Evolutionary conservation across 352 stramenopile genomes (phyloP).

Genomic region (Hyaloperonospora arabidopsidis): DNA sequence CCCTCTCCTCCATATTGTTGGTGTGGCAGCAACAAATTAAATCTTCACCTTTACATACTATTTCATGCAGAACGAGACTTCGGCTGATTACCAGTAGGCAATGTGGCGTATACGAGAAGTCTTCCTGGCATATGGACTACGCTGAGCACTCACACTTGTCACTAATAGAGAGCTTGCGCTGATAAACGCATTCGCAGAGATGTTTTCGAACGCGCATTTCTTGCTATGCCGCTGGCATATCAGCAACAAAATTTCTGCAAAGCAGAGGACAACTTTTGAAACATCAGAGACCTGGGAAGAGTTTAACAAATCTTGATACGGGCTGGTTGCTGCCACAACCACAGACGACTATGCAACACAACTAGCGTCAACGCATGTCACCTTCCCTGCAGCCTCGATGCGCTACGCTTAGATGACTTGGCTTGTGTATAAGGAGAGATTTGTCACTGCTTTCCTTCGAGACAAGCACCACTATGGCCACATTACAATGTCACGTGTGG

Average conservation of each 20-base stretch:
- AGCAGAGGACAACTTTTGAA: neutral
- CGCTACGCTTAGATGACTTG: too few relatives aligned
- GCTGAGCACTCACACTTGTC: neutral
- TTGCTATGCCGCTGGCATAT: neutral
- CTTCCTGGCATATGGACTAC: neutral
- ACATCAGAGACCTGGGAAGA: neutral
- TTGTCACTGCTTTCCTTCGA: neutral
- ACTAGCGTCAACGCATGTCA: too few relatives aligned
- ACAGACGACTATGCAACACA: too few relatives aligned
- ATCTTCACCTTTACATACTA: neutral
- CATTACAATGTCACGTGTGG: neutral
- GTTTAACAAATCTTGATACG: neutral
- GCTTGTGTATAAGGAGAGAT: too few relatives aligned
- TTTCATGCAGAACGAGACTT: neutral
- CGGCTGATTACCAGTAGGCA: neutral
- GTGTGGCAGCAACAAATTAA: neutral
- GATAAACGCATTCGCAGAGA: neutral
- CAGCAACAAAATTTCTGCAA: neutral
- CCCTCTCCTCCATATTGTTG: neutral
- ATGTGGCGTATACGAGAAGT: neutral
- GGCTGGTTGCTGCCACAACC: neutral
- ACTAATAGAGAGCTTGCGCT: too few relatives aligned
- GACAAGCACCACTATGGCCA: neutral
- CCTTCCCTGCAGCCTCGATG: too few relatives aligned
- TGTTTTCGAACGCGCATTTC: neutral